Evolutionary conservation across 78 protist species (phyloP), one percentile per base, ranked within the genome.

Genomic region (Parvularia atlantis): DNA sequence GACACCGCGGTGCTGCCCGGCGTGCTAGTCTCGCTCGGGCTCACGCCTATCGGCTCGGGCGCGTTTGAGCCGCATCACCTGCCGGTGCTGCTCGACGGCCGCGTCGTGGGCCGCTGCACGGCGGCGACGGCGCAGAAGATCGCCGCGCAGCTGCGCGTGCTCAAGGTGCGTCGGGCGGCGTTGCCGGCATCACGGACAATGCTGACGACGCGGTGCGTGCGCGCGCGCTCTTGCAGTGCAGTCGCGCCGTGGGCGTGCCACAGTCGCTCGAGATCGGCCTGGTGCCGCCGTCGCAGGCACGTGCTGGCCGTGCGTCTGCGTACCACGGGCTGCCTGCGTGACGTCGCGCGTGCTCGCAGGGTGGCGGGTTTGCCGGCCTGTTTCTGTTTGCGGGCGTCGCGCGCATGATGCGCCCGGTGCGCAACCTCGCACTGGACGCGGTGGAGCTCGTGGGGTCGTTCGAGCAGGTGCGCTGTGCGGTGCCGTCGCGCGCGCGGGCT

Each of bases 321-420:
- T n/a, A n/a, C n/a, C n/a, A n/a, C n/a, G n/a, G n/a, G n/a, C n/a
- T n/a, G n/a, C n/a, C n/a, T n/a, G n/a, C n/a, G n/a, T n/a, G n/a
- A n/a, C n/a, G n/a, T n/a, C n/a, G n/a, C n/a, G n/a, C n/a, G n/a
- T n/a, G n/a, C n/a, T n/a, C n/a, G 19, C 19, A 41, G 46, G 4
- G 46, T 41, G 54, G 54, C n/a, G 22, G 5, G n/a, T 48, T 48
- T 13, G 22, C 54, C n/a, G 54, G 88, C 39, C 56, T 95, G 9
- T 87, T 14, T 37, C 43, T 95, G 37, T 83, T 77, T 66, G 20
- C 93, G 7, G 58, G 73, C 14, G 84, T 85, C 11, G 85, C 89
- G 16, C 83, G 99, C 31, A 39, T 90, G 73, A 67, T 88, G 63
- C 83, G 99, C 26, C 99, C 98, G 0, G 97, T 97, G 16, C 43